Conservation (phyloP, 805 yeast genomes). For the Candida schatavii region DNA sequence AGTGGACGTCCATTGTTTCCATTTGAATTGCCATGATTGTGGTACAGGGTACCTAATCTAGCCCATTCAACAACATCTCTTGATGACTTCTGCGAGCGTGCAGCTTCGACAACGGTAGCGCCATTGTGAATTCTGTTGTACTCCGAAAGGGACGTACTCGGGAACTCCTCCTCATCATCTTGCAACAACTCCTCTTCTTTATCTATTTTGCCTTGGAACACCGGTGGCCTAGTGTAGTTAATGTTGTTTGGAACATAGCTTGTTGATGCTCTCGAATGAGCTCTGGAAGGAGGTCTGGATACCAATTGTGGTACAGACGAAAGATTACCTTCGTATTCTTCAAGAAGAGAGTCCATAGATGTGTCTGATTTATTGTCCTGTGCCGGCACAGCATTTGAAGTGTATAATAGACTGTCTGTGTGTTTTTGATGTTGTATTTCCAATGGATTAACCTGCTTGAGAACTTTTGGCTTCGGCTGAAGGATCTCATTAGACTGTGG, state of each 20-base stretch:
- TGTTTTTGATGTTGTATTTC: not conserved
- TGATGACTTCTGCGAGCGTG: slow-evolving; percentile 35
- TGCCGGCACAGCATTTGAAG: too few species aligned
- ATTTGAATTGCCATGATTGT: not conserved
- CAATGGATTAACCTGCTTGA: slow-evolving; percentile 1
- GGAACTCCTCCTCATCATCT: slow-evolving; percentile 25
- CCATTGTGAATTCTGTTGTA: slow-evolving; percentile 26
- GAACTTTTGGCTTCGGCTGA: slow-evolving; percentile 16
- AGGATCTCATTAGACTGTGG: slow-evolving; percentile 5
- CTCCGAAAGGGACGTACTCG: slow-evolving; percentile 35
- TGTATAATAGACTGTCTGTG: not conserved
- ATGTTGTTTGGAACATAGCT: not conserved
- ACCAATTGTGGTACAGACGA: slow-evolving; percentile 22
- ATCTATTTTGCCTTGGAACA: slow-evolving; percentile 9
- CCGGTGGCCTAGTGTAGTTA: slow-evolving; percentile 8
- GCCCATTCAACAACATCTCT: slow-evolving; percentile 21
- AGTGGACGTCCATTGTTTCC: not conserved
- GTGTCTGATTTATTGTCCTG: slow-evolving; percentile 20
- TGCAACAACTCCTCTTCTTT: slow-evolving; percentile 2
- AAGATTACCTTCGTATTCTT: slow-evolving; percentile 44
- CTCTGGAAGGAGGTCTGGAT: slow-evolving; percentile 28
- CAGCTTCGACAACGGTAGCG: too few species aligned
- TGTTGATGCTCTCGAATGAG: slow-evolving; percentile 20
- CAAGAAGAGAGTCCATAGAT: slow-evolving; percentile 39
- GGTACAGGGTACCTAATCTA: not conserved